Evolutionary conservation across 2,329 filamentous ascomycete genomes (phyloP), one percentile per base, ranked within the genome.

Genomic region (Fusarium hostae): DNA sequence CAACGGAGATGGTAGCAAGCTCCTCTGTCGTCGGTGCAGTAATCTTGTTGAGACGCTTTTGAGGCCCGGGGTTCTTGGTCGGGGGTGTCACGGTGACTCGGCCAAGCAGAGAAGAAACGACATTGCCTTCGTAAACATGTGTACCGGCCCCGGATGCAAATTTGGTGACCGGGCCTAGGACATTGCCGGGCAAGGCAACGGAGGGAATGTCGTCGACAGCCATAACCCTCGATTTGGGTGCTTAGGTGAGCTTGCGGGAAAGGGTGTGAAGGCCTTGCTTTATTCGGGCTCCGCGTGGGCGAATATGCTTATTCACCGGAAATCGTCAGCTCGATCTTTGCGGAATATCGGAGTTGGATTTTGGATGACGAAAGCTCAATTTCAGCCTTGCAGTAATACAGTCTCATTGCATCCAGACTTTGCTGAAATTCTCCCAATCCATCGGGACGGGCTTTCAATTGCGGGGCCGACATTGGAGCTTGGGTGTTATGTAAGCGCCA

Each of bases 71-170:
- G 51, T 81, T 76, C 65, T 82, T 86, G 73, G 80, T 81, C 5
- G 85, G 82, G 55, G 85, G 82, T 32, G 84, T 83, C 65, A 91
- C 82, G 63, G 85, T 82, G 70, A 95, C 88, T 43, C 88, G 87
- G 51, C 95, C 95, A 54, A 94, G 88, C 68, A 98, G 90, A 24
- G 95, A 97, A 66, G 95, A 91, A 80, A 92, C 92, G 74, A 98
- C 88, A 64, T 91, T 88, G 70, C 89, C 86, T 71, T 92, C 86
- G 82, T 94, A 88, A 72, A 97, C 86, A 81, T 98, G 94, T 0
- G 94, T 97, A 72, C 95, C 96, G 15, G 93, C 86, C 18, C 95
- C 95, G 32, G 94, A 88, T 43, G 87, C 82, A 81, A 92, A 95
- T 73, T 89, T 88, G 60, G 87, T 84, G 22, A 86, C 82, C 22